A percentile compares a stretch with the other conserved stretches of the same genome.
Conservation (phyloP, 306 rosid species). For the Purshia tridentata region DNA sequence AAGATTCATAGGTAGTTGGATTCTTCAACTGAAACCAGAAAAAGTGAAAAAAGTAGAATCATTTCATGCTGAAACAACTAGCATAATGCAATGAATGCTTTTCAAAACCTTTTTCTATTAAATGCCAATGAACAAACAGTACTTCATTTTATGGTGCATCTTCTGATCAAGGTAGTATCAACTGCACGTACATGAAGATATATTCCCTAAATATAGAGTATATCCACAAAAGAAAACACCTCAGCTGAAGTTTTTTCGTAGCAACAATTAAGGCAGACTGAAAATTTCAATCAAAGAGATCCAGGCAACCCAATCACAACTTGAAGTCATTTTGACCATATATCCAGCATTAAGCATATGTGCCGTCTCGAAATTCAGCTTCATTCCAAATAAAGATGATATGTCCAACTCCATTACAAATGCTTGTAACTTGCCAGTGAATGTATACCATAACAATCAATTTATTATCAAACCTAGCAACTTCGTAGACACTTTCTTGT, state of each 20-base stretch:
- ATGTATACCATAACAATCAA: background rate
- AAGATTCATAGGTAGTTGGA: background rate
- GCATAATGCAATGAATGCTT: background rate
- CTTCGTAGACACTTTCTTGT: background rate
- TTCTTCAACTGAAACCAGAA: background rate
- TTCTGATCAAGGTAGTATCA: background rate
- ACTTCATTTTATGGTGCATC: background rate
- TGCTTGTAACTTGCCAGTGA: background rate
- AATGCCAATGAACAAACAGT: background rate
- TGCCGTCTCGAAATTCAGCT: background rate
- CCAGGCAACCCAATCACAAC: background rate
- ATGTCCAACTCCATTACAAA: background rate
- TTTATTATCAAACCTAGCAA: background rate
- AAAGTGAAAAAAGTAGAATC: background rate
- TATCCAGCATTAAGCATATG: background rate
- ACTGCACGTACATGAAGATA: conserved; percentile 1
- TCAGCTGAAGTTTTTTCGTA: background rate
- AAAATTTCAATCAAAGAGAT: background rate
- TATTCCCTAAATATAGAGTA: background rate
- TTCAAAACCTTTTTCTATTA: background rate
- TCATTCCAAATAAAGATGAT: background rate
- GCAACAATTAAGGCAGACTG: background rate
- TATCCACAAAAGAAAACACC: background rate
- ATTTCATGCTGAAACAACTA: background rate
- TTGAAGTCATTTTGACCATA: background rate